Evolutionary conservation across 768 basidiomycete species (phyloP).

Genomic region (Lepiota venenata): DNA sequence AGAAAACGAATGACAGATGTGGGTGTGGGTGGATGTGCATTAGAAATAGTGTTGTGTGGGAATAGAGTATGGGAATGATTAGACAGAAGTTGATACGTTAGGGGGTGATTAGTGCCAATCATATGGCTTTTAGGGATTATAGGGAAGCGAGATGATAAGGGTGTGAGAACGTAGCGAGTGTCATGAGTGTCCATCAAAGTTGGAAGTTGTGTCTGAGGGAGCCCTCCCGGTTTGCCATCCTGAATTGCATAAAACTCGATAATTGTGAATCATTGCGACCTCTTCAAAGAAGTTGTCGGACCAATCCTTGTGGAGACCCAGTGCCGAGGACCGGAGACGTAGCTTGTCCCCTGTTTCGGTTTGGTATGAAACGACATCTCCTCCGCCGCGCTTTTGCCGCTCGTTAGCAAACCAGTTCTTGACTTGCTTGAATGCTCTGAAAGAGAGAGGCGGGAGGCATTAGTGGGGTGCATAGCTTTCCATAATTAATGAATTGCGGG

Average conservation of each 20-base stretch:
- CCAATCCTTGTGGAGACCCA: slow-evolving; percentile 52
- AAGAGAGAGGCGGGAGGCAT: slow-evolving; percentile 5
- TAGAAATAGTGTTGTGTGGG: slow-evolving; percentile 4
- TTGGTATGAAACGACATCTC: slow-evolving; percentile 35
- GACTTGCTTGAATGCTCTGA: slow-evolving; percentile 55
- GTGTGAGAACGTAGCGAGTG: slow-evolving; percentile 7
- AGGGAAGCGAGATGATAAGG: slow-evolving; percentile 6
- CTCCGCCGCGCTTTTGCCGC: slow-evolving; percentile 42
- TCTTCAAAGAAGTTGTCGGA: slow-evolving; percentile 61
- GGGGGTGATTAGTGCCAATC: slow-evolving; percentile 6
- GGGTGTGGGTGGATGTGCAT: not conserved
- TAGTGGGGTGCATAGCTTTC: not conserved
- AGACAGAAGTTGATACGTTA: not conserved
- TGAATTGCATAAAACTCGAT: slow-evolving; percentile 31
- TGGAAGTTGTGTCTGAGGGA: slow-evolving; percentile 10
- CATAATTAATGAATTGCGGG: slow-evolving; percentile 5
- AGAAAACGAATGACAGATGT: slow-evolving; percentile 11
- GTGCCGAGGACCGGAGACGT: slow-evolving; percentile 45
- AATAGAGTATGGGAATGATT: not conserved
- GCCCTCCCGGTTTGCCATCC: slow-evolving; percentile 17
- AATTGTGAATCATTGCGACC: slow-evolving; percentile 57
- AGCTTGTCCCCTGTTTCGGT: slow-evolving; percentile 40
- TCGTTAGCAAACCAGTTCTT: slow-evolving; percentile 71
- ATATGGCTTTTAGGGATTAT: slow-evolving; percentile 10
- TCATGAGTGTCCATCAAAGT: slow-evolving; percentile 12